These are phyloP conservation scores for Phycomyces blakesleeanus DNA, from an alignment of 192 early-diverging fungal species.

Conservation along the genomic window DNA sequence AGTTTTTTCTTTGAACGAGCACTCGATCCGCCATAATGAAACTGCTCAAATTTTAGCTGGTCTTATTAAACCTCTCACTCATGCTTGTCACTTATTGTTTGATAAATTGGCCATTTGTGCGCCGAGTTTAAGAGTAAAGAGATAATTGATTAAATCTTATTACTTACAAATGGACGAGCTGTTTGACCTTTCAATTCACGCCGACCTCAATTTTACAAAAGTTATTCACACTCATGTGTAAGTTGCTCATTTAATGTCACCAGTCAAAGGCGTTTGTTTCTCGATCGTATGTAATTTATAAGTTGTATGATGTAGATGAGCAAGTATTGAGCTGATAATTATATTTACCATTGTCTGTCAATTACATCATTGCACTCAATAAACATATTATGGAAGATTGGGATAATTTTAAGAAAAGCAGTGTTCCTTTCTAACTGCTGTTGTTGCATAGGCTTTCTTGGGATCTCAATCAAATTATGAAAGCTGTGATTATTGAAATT, in stretches of 20 bases:
- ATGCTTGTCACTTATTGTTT: too few species aligned
- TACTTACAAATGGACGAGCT: too few species aligned
- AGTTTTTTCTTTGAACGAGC: too few species aligned
- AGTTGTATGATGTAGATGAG: not conserved
- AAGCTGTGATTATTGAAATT: not conserved
- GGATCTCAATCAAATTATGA: not conserved
- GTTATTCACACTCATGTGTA: too few species aligned
- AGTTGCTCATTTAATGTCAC: constrained; percentile 4
- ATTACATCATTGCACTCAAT: not conserved
- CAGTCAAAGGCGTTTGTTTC: not conserved
- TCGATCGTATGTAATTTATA: constrained; percentile 8
- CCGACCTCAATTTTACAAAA: too few species aligned
- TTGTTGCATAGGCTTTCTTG: constrained; percentile 4
- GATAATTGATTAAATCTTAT: too few species aligned
- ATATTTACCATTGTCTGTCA: constrained; percentile 10
- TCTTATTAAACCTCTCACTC: too few species aligned
- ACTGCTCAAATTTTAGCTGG: too few species aligned
- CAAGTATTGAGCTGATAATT: not conserved
- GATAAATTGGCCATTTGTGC: too few species aligned
- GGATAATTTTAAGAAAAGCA: constrained; percentile 4
- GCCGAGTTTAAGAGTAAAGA: too few species aligned
- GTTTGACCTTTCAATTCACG: too few species aligned
- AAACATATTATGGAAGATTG: constrained; percentile 3
- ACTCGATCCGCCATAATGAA: too few species aligned
- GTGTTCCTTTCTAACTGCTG: constrained; percentile 6